Percentiles rank a stretch among this genome's conserved stretches.
These are phyloP conservation scores for Hypoxylon crocopeplum DNA, from an alignment of 495 filamentous ascomycete species.

Conservation along the genomic window DNA sequence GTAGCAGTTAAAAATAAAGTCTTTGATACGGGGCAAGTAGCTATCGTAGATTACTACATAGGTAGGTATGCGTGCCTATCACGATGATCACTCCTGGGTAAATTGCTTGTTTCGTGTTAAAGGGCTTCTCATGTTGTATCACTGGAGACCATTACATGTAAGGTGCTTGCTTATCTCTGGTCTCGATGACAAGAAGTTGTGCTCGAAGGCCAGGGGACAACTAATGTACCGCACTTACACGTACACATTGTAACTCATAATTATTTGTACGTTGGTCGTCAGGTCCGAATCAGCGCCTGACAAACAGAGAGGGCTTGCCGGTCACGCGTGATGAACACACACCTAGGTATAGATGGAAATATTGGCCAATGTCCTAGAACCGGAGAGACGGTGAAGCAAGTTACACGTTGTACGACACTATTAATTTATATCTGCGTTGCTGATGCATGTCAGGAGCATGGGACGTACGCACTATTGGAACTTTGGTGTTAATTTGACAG, in stretches of 20 bases:
- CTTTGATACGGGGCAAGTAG: background rate
- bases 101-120: slow-evolving; percentile 4
- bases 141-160: slow-evolving; percentile 2
- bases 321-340: too few relatives aligned
- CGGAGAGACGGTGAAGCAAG: background rate
- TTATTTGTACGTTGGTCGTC: too few relatives aligned
- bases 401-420: background rate
- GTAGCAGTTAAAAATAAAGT: slow-evolving; percentile 6
- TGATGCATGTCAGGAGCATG: background rate
- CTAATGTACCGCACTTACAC: too few relatives aligned
- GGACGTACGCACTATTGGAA: background rate
- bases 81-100: background rate
- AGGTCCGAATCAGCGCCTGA: too few relatives aligned
- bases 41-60: slow-evolving; percentile 15
- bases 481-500: background rate
- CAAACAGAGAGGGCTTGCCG: too few relatives aligned
- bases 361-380: background rate
- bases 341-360: too few relatives aligned
- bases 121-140: slow-evolving; percentile 9
- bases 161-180: too few relatives aligned
- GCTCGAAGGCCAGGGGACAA: too few relatives aligned
- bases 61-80: slow-evolving; percentile 2
- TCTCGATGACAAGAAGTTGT: slow-evolving; percentile 5
- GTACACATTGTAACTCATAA: too few relatives aligned
- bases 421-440: too few relatives aligned